Base-by-base conservation (phyloP, 345 rosid species). In the Syzygium aqueum region DNA sequence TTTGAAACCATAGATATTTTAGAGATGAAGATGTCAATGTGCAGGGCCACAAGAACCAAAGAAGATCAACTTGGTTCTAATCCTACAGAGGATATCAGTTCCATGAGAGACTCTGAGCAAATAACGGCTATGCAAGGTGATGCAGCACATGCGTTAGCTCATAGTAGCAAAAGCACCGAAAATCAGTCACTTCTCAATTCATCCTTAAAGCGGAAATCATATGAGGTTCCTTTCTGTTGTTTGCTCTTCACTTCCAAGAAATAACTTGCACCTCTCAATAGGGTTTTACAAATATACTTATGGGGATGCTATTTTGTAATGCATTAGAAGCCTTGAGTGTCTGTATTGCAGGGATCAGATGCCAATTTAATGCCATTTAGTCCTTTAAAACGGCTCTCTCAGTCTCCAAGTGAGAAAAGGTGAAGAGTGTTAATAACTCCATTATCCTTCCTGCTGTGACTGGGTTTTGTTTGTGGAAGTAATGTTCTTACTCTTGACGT, bases 351-450 rank as follows among this genome's bases (percentile, higher is more conserved):
- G 99, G 93, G 90, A 83, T 87, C 93, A 86, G 89, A 90, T 88
- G 88, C 86, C 77, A 89, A 90, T 86, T 30, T 16, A 30, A 16
- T 59, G 53, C 86, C 91, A 77, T 16, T 91, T 91, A 93, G 88
- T 89, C 92, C 95, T 77, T 91, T 77, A 16, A 97, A 96, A 91
- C 94, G 95, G 30, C 87, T 92, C 84, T 95, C 94, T 67, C 89
- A 84, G 87, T 92, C 94, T 88, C 97, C 96, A 51, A 93, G 84
- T 73, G 93, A 92, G 91, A 93, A 85, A 94, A 93, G 99, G 99
- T 96, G 67, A 53, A 51, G 33, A 51, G 8, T 84, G 14, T 23
- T 7, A 63, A 8, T 84, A 67, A 33, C 43, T 33, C 78, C 23
- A 3, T 67, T 17, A 8, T 65, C 10, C 46, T 67, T 17, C 25